phyloP scores from a whole-genome alignment of 257 asterid species.

The Capsicum rhomboideum region DNA sequence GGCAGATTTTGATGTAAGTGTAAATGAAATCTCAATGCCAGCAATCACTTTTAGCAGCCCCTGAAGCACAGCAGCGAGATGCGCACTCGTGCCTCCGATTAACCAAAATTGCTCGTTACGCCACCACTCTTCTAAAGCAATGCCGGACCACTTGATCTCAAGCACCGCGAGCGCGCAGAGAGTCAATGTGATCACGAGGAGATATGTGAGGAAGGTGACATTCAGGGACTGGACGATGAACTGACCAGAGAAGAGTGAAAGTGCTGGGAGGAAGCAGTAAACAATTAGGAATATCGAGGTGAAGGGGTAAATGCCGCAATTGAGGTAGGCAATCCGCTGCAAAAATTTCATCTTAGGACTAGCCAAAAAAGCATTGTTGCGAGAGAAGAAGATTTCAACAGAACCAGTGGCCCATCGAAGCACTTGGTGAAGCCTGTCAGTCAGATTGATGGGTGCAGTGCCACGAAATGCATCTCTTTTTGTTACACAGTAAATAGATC shows the following conservation, averaged over 20 bases:
- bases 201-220: slow-evolving; percentile 67
- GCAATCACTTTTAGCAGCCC: slow-evolving; percentile 80
- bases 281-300: slow-evolving; percentile 72
- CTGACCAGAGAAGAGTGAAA: slow-evolving; percentile 77
- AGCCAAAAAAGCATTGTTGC: slow-evolving; percentile 74
- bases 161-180: slow-evolving; percentile 59
- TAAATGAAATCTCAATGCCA: slow-evolving; percentile 78
- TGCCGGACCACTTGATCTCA: slow-evolving; percentile 83
- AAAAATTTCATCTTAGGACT: slow-evolving; percentile 69
- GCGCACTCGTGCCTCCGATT: slow-evolving; percentile 87
- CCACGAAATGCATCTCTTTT: slow-evolving; percentile 89
- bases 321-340: slow-evolving; percentile 72
- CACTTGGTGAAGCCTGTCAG: slow-evolving; percentile 85
- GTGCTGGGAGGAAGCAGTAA: slow-evolving; percentile 83
- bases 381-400: slow-evolving; percentile 82
- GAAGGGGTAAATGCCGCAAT: slow-evolving; percentile 76
- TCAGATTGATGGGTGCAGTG: slow-evolving; percentile 79
- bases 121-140: slow-evolving; percentile 85
- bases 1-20: slow-evolving; percentile 65
- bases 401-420: slow-evolving; percentile 95
- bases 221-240: slow-evolving; percentile 61
- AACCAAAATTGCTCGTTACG: slow-evolving; percentile 86
- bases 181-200: slow-evolving; percentile 53
- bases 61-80: slow-evolving; percentile 78
- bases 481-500: slow-evolving; percentile 74